Conservation (phyloP, 2,329 filamentous ascomycete species). For the Fusarium staphyleae region DNA sequence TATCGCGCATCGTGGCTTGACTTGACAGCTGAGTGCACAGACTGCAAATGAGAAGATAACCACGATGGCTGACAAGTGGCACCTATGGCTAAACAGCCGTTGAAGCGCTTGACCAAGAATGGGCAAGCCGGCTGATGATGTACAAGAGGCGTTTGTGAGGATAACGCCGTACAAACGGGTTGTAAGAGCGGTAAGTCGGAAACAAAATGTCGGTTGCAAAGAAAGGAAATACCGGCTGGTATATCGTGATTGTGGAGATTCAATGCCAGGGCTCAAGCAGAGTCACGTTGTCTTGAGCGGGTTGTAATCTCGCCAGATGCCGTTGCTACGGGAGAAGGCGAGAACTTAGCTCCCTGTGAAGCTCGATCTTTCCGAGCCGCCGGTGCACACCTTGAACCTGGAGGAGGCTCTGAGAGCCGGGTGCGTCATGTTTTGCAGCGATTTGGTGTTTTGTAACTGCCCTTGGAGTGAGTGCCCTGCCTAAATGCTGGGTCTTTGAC, state of each 20-base stretch:
- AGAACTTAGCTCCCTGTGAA: slow-evolving; percentile 1
- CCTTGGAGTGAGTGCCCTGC: background rate
- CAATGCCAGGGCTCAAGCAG: slow-evolving; percentile 11
- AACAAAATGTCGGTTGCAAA: background rate
- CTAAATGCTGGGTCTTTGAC: background rate
- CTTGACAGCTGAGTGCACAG: too few relatives aligned
- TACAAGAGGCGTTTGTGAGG: too few relatives aligned
- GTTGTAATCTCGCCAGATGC: slow-evolving; percentile 29
- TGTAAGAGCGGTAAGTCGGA: too few relatives aligned
- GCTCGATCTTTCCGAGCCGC: slow-evolving; percentile 33
- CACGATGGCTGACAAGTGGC: too few relatives aligned
- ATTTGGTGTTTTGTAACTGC: background rate
- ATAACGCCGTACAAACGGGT: too few relatives aligned
- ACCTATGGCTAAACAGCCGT: too few relatives aligned
- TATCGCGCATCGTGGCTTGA: too few relatives aligned
- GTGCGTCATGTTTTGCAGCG: slow-evolving; percentile 23
- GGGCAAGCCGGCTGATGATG: too few relatives aligned
- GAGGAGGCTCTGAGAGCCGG: background rate
- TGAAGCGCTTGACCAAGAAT: too few relatives aligned
- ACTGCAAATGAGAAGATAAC: too few relatives aligned
- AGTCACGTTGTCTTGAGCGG: slow-evolving; percentile 21
- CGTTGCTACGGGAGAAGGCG: slow-evolving; percentile 13
- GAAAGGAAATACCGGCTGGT: background rate
- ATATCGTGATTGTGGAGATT: slow-evolving; percentile 16
- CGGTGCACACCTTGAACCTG: slow-evolving; percentile 13